Percentiles rank a stretch among this genome's conserved stretches.
These are phyloP conservation scores for Claviceps humidiphila DNA, from an alignment of 2,329 filamentous ascomycete genomes.

Conservation along the genomic window DNA sequence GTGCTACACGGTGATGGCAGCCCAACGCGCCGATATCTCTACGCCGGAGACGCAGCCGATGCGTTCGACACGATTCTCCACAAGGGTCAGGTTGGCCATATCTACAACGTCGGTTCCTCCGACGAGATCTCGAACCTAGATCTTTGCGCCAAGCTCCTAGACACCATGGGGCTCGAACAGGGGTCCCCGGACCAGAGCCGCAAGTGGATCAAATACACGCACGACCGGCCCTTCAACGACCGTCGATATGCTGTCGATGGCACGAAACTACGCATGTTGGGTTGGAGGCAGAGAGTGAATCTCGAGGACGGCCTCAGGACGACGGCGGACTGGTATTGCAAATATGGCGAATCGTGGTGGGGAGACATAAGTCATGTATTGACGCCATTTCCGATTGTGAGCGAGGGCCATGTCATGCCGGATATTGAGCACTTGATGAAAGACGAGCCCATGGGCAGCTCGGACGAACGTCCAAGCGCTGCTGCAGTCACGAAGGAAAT, in stretches of 20 bases:
- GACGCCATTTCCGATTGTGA: slow-evolving; percentile 52
- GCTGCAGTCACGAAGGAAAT: slow-evolving; percentile 7
- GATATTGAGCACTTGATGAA: slow-evolving; percentile 26
- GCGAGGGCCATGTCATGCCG: slow-evolving; percentile 39
- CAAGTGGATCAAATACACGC: slow-evolving; percentile 59
- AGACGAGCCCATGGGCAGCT: slow-evolving; percentile 19
- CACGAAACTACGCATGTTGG: slow-evolving; percentile 51
- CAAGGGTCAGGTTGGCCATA: slow-evolving; percentile 57
- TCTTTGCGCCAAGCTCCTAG: slow-evolving; percentile 52
- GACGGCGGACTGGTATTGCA: slow-evolving; percentile 58
- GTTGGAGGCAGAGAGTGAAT: slow-evolving; percentile 54
- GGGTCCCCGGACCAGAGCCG: slow-evolving; percentile 38
- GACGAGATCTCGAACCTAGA: slow-evolving; percentile 66
- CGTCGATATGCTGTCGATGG: slow-evolving; percentile 60
- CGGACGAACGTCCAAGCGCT: slow-evolving; percentile 8
- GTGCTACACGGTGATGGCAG: slow-evolving; percentile 66
- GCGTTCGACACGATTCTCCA: slow-evolving; percentile 77
- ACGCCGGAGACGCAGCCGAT: slow-evolving; percentile 65
- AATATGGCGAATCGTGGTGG: slow-evolving; percentile 57
- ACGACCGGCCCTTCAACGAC: slow-evolving; percentile 70
- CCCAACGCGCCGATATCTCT: slow-evolving; percentile 63
- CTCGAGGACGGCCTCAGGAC: slow-evolving; percentile 49
- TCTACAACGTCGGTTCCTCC: slow-evolving; percentile 70
- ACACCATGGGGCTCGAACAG: slow-evolving; percentile 44
- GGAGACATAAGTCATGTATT: slow-evolving; percentile 57